phyloP scores from a whole-genome alignment of 2,329 filamentous ascomycete genomes.

The Cercospora sesami region DNA sequence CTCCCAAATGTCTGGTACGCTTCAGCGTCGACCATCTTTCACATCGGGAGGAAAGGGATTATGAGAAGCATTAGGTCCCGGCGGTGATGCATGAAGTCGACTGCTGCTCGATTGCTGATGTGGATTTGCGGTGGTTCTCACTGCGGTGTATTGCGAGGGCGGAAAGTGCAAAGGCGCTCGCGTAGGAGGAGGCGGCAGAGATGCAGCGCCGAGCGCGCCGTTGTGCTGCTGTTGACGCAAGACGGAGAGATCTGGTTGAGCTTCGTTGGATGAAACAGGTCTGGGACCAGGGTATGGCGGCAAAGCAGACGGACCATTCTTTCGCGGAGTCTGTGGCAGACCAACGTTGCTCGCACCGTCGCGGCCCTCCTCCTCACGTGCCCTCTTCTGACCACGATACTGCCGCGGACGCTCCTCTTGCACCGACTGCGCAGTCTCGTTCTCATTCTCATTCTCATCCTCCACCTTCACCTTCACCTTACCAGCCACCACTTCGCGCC shows the following conservation, averaged over 20 bases:
- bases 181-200: not conserved
- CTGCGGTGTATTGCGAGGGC: not conserved
- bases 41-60: not conserved
- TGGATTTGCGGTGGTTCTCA: not conserved
- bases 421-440: not conserved
- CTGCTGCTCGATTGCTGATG: not conserved
- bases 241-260: not conserved
- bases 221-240: not conserved
- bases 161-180: not conserved
- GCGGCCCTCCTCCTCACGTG: not conserved
- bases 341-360: not conserved
- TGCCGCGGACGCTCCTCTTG: not conserved
- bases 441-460: not conserved
- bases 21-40: not conserved
- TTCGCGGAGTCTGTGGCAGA: not conserved
- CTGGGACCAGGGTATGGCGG: not conserved
- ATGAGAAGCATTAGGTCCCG: not conserved
- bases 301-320: not conserved
- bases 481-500: not conserved
- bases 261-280: not conserved
- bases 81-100: not conserved
- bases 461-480: not conserved
- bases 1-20: not conserved
- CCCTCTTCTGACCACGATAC: not conserved
- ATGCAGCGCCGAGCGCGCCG: not conserved